A percentile compares a stretch with the other conserved stretches of the same genome.
phyloP scores from a whole-genome alignment of 768 basidiomycete genomes.

The Hericium rajendrae region DNA sequence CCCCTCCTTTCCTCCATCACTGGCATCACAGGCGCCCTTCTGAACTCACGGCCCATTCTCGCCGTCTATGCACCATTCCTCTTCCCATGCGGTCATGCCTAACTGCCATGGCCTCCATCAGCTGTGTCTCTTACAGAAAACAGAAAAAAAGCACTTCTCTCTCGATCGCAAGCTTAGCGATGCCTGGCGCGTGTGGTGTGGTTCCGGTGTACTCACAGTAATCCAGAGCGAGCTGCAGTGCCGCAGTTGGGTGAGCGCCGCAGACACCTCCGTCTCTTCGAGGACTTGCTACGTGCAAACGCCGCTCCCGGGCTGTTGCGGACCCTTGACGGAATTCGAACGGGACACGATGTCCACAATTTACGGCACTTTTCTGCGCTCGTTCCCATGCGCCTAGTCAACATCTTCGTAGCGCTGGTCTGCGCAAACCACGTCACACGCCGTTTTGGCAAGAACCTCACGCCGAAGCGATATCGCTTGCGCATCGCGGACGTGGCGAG shows the following conservation, averaged over 20 bases:
- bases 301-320: conserved; percentile 59
- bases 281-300: conserved; percentile 52
- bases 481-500: conserved; percentile 33
- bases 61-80: conserved; percentile 59
- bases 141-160: conserved; percentile 36
- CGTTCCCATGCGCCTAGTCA: conserved; percentile 18
- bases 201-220: conserved; percentile 38
- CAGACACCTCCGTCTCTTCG: conserved; percentile 52
- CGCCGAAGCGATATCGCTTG: conserved; percentile 50
- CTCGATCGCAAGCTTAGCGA: conserved; percentile 60
- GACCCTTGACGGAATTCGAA: conserved; percentile 46
- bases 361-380: conserved; percentile 44
- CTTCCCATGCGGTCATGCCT: conserved; percentile 32
- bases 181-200: conserved; percentile 58
- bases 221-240: conserved; percentile 56
- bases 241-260: conserved; percentile 55
- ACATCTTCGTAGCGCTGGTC: conserved; percentile 49
- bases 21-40: conserved; percentile 49
- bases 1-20: conserved; percentile 49
- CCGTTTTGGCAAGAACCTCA: conserved; percentile 57
- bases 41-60: conserved; percentile 60
- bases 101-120: conserved; percentile 41
- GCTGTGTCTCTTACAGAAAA: conserved; percentile 55
- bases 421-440: conserved; percentile 59
- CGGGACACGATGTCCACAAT: conserved; percentile 33